Conservation (phyloP, 306 rosid species). For the Leucaena leucocephala region DNA sequence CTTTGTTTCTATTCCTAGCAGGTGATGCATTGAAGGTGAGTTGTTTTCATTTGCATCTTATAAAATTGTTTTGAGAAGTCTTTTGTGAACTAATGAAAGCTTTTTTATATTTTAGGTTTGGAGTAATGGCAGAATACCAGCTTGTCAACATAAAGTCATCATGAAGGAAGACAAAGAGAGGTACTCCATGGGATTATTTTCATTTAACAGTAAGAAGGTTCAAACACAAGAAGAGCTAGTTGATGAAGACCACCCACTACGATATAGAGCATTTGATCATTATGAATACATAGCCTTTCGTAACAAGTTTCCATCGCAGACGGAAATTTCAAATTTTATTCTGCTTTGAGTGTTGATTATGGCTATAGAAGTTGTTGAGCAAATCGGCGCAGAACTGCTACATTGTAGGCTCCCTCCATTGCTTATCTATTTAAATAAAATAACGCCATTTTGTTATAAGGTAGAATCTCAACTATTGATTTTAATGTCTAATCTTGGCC, state of each 20-base stretch:
- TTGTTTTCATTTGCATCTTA: neutral
- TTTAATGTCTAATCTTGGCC: no score
- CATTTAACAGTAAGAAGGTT: constrained; percentile 24
- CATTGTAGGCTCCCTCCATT: no score
- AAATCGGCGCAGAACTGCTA: no score
- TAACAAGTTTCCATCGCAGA: no score
- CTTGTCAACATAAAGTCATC: constrained; percentile 38
- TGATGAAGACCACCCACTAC: constrained; percentile 40
- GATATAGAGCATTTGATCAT: constrained; percentile 41
- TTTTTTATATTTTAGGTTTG: constrained; percentile 34
- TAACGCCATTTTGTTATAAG: no score
- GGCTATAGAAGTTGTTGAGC: no score
- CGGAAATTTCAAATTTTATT: no score
- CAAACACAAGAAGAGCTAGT: constrained; percentile 34
- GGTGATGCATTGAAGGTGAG: constrained; percentile 42
- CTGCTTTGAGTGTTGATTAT: no score
- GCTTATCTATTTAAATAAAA: no score
- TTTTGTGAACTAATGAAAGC: no score
- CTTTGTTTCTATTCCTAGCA: constrained; percentile 37
- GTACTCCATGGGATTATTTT: constrained; percentile 43
- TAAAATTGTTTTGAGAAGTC: neutral
- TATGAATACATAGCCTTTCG: constrained; percentile 24
- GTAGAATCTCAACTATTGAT: no score
- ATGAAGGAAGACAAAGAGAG: constrained; percentile 37
- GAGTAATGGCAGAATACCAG: constrained; percentile 36